phyloP scores from a whole-genome alignment of 1,284 basidiomycete genomes.

The Apiotrichum domesticum region DNA sequence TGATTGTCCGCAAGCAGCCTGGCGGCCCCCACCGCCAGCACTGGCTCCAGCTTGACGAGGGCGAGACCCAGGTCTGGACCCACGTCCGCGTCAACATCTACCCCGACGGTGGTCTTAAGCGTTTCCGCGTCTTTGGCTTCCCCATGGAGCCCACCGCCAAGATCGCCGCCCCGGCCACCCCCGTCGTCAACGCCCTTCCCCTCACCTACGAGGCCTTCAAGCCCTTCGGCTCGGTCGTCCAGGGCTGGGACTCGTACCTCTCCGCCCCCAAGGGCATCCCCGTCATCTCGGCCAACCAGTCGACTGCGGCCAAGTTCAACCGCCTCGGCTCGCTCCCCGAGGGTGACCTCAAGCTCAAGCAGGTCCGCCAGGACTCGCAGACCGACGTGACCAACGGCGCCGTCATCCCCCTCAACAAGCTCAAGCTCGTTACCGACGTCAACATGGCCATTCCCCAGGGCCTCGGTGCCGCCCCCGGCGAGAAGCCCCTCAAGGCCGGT shows the following conservation, averaged over 20 bases:
- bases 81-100: slow-evolving; percentile 85
- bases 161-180: slow-evolving; percentile 5
- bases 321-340: slow-evolving; percentile 64
- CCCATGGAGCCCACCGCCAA: slow-evolving; percentile 30
- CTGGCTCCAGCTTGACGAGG: slow-evolving; percentile 71
- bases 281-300: slow-evolving; percentile 62
- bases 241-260: slow-evolving; percentile 53
- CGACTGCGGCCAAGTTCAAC: slow-evolving; percentile 83
- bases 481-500: slow-evolving; percentile 52
- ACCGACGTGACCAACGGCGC: slow-evolving; percentile 49
- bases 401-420: slow-evolving; percentile 47
- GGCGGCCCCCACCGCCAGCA: slow-evolving; percentile 87
- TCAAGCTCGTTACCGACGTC: slow-evolving; percentile 54
- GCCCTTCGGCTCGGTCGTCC: slow-evolving; percentile 78
- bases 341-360: slow-evolving; percentile 27
- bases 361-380: slow-evolving; percentile 52
- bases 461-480: slow-evolving; percentile 43
- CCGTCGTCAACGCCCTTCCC: slow-evolving; percentile 55
- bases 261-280: slow-evolving; percentile 52
- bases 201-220: slow-evolving; percentile 77
- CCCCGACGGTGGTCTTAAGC: slow-evolving; percentile 94
- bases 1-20: slow-evolving; percentile 68
- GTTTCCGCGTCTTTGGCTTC: slow-evolving; percentile 73
- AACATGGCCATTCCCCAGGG: slow-evolving; percentile 79
- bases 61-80: slow-evolving; percentile 58